A percentile compares a stretch with the other conserved stretches of the same genome.
Conservation (phyloP, 73 alveolate species). For the Paramecium sonneborni region DNA sequence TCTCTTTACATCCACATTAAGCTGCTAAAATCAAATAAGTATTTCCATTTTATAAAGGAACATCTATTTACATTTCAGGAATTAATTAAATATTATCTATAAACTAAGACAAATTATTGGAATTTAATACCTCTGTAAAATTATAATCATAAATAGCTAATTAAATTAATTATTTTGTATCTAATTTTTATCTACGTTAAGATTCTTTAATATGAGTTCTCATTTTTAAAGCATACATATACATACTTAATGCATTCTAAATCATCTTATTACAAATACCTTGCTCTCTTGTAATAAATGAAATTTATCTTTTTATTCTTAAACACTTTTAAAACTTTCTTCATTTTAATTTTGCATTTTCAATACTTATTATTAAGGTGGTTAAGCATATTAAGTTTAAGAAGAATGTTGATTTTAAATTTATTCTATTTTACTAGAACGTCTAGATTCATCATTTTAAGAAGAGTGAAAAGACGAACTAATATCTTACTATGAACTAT, state of each 20-base stretch:
- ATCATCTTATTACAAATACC: not conserved
- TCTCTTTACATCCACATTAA: constrained; percentile 51
- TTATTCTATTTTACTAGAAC: not conserved
- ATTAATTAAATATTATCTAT: not conserved
- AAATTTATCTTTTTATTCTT: not conserved
- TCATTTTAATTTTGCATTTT: not conserved
- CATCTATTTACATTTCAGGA: constrained; percentile 15
- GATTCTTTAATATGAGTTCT: constrained; percentile 40
- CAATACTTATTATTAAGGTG: not conserved
- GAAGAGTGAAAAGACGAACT: constrained; percentile 28
- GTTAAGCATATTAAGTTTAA: not conserved
- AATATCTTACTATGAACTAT: not conserved
- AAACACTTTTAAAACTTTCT: not conserved
- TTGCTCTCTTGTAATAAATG: not conserved
- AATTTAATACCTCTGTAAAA: not conserved
- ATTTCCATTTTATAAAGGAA: not conserved
- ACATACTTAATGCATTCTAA: constrained; percentile 6
- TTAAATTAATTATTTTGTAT: not conserved
- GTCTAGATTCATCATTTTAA: not conserved
- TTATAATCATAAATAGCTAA: constrained; percentile 26
- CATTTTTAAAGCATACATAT: constrained; percentile 11
- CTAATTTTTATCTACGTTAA: not conserved
- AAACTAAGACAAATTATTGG: not conserved
- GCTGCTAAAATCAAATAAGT: constrained; percentile 58
- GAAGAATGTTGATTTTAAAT: not conserved